Evolutionary conservation across 768 basidiomycete genomes (phyloP), one percentile per base, ranked within the genome.

Genomic region (Coprinopsis sp.): DNA sequence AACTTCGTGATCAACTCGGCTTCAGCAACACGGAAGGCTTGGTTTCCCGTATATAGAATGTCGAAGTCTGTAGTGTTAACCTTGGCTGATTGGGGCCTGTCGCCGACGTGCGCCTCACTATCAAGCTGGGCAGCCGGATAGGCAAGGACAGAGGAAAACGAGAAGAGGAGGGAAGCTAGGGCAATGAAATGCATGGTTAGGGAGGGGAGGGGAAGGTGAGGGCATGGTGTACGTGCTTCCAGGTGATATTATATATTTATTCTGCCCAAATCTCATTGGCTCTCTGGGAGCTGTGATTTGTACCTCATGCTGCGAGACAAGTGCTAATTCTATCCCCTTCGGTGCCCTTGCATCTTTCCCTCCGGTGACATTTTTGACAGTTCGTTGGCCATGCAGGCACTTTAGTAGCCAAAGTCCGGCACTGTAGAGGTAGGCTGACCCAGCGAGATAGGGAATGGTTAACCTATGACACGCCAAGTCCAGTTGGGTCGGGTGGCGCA

Each of bases 41-140:
- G 46, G 49, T 69, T 68, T 37, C 68, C 65, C 29, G 41, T 39
- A 25, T 33, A 42, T 2, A 49, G 33, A 6, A 25, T 25, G 13
- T 49, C 47, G 19, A 46, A 46, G 36, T 38, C 45, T 13, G 36
- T 28, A 63, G 63, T 18, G 61, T 59, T 52, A 69, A 69, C 39
- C 22, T 39, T 49, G 18, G 50, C 44, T 5, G 58, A 54, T n/a
- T 52, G 46, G 14, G 39, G 22, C 25, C 52, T 49, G 18, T 53
- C 51, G 30, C 53, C 33, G 30, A 59, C 56, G 25, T 52, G 53
- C 23, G 54, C 19, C 18, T 54, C 52, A 3, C 44, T 45, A 16
- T 19, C 30, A 16, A 41, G 46, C 16, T 44, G 22, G 18, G 49
- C 44, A 23, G 51, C 44, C 14, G 58, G 58, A 29, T 55, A 52